Evolutionary conservation across 2,329 filamentous ascomycete genomes (phyloP), one percentile per base, ranked within the genome.

Genomic region (Colletotrichum cereale): DNA sequence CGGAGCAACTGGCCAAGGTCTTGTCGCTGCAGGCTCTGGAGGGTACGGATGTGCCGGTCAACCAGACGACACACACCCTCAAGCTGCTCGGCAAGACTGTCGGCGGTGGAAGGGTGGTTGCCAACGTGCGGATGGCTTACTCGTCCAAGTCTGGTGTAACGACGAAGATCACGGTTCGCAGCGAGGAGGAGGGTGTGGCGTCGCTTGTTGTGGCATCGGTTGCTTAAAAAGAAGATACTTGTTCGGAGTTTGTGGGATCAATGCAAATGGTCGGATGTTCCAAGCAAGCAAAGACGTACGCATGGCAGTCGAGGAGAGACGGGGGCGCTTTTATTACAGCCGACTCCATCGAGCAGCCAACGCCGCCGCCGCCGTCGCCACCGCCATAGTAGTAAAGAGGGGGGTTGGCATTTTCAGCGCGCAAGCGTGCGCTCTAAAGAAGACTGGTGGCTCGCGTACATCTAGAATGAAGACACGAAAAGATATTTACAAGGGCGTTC

Each of bases 1-100:
- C 95, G 56, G 96, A 98, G 82, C 91, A 96, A 84, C 88, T 99
- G 71, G 89, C 93, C 78, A 93, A 95, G 82, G 88, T 93, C 1
- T 88, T 99, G 34, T 97, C 94, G 40, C 87, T 99, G 78, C 96
- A 98, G 82, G 94, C 96, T 16, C 88, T 99, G 56, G 96, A 99
- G 77, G 96, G 96, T 76, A 97, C 93, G 40, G 96, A 99, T 75
- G 91, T 99, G 48, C 92, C 94, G 0, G 87, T 97, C 76, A 97
- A 92, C 79, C 92, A 92, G 78, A 95, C 91, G 72, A 98, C 95
- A 73, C 96, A 99, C 82, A 95, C 95, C 5, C 91, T 99, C 80
- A 98, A 97, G 85, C 87, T 99, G 44, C 93, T 98, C 81, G 96
- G 96, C 80, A 98, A 98, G 90, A 97, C 94, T 53, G 92, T 98